A percentile compares a stretch with the other conserved stretches of the same genome.
phyloP scores from a whole-genome alignment of 495 filamentous ascomycete genomes.

The Tetracladium setigerum region DNA sequence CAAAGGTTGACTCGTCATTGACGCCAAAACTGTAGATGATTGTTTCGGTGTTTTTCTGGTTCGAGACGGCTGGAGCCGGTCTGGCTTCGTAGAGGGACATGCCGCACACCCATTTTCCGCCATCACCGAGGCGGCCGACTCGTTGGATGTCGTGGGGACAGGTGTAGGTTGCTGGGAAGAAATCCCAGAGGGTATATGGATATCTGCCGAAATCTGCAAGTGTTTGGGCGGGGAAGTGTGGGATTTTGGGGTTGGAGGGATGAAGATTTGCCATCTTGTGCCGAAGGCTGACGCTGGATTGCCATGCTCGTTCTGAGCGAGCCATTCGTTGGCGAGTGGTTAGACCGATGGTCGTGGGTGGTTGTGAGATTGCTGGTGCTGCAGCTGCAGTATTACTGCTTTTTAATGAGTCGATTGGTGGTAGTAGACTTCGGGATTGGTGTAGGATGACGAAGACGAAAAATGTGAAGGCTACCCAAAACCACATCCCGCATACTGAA shows the following conservation, averaged over 20 bases:
- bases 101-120: slow-evolving; percentile 30
- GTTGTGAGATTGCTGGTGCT: background rate
- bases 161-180: slow-evolving; percentile 22
- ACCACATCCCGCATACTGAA: slow-evolving; percentile 15
- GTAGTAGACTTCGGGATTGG: slow-evolving; percentile 5
- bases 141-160: slow-evolving; percentile 28
- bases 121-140: slow-evolving; percentile 25
- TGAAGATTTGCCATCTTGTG: slow-evolving; percentile 11
- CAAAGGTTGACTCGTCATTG: slow-evolving; percentile 21
- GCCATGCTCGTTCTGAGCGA: slow-evolving; percentile 11
- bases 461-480: slow-evolving; percentile 13
- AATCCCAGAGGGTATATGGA: slow-evolving; percentile 28
- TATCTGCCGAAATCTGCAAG: slow-evolving; percentile 11
- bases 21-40: slow-evolving; percentile 28
- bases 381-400: background rate
- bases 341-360: background rate
- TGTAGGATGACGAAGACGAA: slow-evolving; percentile 11
- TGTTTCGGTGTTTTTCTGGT: slow-evolving; percentile 2
- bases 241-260: slow-evolving; percentile 5
- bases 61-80: background rate
- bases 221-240: slow-evolving; percentile 11
- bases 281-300: slow-evolving; percentile 9
- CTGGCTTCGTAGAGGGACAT: slow-evolving; percentile 21
- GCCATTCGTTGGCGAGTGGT: slow-evolving; percentile 13
- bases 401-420: background rate